Evolutionary conservation across 495 filamentous ascomycete genomes (phyloP), one percentile per base, ranked within the genome.

Genomic region (Tuber calosporum): DNA sequence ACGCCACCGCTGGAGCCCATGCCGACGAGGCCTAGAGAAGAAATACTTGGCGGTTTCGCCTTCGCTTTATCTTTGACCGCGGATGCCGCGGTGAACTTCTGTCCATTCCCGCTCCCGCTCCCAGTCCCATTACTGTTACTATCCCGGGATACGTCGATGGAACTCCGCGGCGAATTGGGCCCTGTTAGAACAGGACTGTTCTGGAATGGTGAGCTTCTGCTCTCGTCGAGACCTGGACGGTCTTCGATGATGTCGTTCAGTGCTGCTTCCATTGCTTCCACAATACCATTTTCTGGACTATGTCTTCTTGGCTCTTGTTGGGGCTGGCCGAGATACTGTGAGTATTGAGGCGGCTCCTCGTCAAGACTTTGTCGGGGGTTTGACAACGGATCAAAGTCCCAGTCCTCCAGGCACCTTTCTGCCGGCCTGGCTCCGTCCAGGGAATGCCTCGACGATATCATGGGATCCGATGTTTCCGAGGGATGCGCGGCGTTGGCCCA

Each of bases 231-330:
- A 41, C 41, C 69, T 20, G 77, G 77, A 34, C 73, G 77, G 72
- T 92, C 89, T 73, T 93, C 93, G 82, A 99, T 92, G 70, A 99
- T 99, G 75, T 93, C 91, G 79, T 91, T 96, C n/a, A 99, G 84
- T 67, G 95, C 95, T 69, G 89, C 89, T 82, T 97, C 93, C 91
- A 99, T 93, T 0, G 92, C 95, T 83, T 96, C 89, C 26, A 99
- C 92, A 42, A 97, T 79, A 5, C 74, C 69, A 36, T 75, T 79
- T 66, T 81, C 80, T 1, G 80, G 80, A 17, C 79, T 78, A 30
- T 85, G 77, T 85, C 80, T 30, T 82, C 85, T 75, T 88, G 83
- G 38, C 81, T 84, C 42, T 82, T 80, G 67, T 84, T 83, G 37
- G 79, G 81, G 72, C 58, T 76, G 72, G 37, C 87, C 84, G 4